Base-by-base conservation (phyloP, 495 filamentous ascomycete species). In the Viridothelium virens region DNA sequence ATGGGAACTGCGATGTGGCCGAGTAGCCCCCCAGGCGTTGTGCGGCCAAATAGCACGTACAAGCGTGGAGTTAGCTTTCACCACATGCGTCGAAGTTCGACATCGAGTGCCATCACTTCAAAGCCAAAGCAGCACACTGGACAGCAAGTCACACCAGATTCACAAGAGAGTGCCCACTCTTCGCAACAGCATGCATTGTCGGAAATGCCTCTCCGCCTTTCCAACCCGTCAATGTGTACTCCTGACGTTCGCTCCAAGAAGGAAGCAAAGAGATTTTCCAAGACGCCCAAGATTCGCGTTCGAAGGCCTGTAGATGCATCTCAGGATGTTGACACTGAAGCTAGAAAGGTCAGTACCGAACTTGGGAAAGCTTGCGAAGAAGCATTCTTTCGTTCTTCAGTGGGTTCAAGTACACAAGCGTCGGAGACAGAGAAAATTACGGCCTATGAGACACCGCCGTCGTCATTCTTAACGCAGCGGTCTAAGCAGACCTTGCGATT, bases 1-100 rank as follows among this genome's bases (percentile, higher is more conserved):
- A 66, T 78, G n/a, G 74, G 80, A 16, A 88, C 84, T 73, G 89
- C 88, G 10, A 46, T 72, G 5, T 85, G 85, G 62, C 79, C 79
- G 56, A 87, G 77, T 73, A 81, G 83, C 67, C 79, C 83, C 2
- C 79, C 82, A 37, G 82, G 84, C 62, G 78, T 63, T 67, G 81
- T 82, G 65, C 80, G 80, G n/a, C 83, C 83, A 36, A 79, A 79
- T 53, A 86, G 87, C 65, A 83, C 69, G n/a, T 69, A 86, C 70
- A 93, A 85, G 71, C 86, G 92, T 9, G 86, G 85, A 64, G 88
- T 96, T n/a, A 89, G 87, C 72, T 97, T 97, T 71, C 83, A 81
- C 2, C 87, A 89, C 68, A 69, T 81, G 5, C 78, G 75, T 56
- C 74, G 73, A 73, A 74, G 65, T 67, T 73, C 76, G 1, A 73